A percentile compares a stretch with the other conserved stretches of the same genome.
These are phyloP conservation scores for Lactarius indigo DNA, from an alignment of 768 basidiomycete genomes.

Conservation along the genomic window DNA sequence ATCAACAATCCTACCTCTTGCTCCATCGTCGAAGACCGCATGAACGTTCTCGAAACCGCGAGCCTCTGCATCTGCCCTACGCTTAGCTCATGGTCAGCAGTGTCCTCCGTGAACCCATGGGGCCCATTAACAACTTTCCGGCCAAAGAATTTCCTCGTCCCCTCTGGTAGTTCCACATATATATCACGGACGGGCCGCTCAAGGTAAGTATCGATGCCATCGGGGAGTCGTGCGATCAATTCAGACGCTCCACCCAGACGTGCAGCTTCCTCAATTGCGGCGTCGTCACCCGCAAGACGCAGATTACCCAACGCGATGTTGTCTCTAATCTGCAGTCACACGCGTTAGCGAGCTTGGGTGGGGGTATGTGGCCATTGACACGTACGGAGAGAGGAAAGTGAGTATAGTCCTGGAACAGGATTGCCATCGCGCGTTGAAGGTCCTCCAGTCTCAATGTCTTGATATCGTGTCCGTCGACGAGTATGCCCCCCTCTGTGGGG, in stretches of 20 bases:
- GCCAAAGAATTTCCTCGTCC: conserved; percentile 60
- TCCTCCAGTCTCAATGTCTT: conserved; percentile 56
- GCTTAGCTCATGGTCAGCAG: conserved; percentile 37
- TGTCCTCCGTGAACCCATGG: not conserved
- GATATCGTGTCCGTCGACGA: conserved; percentile 62
- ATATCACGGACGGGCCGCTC: conserved; percentile 65
- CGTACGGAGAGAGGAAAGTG: conserved; percentile 73
- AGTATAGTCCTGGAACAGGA: conserved; percentile 80
- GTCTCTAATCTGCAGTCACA: conserved; percentile 55
- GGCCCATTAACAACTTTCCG: conserved; percentile 37
- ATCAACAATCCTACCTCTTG: conserved; percentile 54
- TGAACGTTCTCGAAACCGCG: conserved; percentile 72
- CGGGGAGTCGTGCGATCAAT: conserved; percentile 60
- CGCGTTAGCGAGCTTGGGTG: not conserved
- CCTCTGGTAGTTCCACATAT: conserved; percentile 62
- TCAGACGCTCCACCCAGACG: conserved; percentile 64
- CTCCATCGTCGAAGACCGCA: conserved; percentile 52
- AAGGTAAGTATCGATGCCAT: conserved; percentile 68
- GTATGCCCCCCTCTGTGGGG: conserved; percentile 60
- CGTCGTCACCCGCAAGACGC: conserved; percentile 45
- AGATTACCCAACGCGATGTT: conserved; percentile 78
- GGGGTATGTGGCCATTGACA: not conserved
- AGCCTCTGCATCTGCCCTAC: conserved; percentile 77
- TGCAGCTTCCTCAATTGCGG: conserved; percentile 61
- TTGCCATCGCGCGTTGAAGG: conserved; percentile 61